Evolutionary conservation across 495 filamentous ascomycete genomes (phyloP).

Genomic region (Neurospora cerealis): DNA sequence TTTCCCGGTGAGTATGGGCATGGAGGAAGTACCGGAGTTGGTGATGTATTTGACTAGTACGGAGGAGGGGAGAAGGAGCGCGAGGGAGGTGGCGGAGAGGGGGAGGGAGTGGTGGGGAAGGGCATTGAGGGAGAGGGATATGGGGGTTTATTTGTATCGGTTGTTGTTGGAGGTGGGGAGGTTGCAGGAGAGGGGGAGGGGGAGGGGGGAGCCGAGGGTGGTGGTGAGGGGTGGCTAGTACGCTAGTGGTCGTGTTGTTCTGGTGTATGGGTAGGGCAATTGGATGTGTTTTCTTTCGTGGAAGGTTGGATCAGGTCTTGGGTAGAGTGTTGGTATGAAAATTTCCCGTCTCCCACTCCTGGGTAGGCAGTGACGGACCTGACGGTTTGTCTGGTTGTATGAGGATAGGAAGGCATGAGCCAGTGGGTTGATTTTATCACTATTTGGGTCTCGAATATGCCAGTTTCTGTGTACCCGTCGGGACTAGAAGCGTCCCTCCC

Average conservation of each 20-base stretch:
- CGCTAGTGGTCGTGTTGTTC: not conserved
- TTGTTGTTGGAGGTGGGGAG: conserved; percentile 65
- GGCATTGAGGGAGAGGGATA: conserved; percentile 59
- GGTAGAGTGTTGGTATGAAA: not conserved
- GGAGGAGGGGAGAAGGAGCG: conserved; percentile 15
- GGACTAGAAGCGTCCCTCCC: too few relatives aligned
- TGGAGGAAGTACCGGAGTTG: conserved; percentile 12
- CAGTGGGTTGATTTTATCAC: not conserved
- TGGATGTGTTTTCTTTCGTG: not conserved
- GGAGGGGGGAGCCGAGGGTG: not conserved
- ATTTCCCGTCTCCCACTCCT: too few relatives aligned
- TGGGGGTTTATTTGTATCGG: conserved; percentile 60
- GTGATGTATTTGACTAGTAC: conserved; percentile 30
- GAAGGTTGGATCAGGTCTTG: not conserved
- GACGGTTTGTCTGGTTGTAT: not conserved
- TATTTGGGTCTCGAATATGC: too few relatives aligned
- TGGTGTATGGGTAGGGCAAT: not conserved
- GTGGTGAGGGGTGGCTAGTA: not conserved
- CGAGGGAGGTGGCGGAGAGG: conserved; percentile 32
- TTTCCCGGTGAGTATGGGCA: conserved; percentile 10
- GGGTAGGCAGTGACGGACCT: too few relatives aligned
- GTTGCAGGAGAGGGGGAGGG: conserved; percentile 45
- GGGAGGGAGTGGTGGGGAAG: conserved; percentile 56
- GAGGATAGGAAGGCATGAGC: not conserved
- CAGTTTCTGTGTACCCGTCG: too few relatives aligned